phyloP scores from a whole-genome alignment of 108 stramenopile genomes.

The Pseudonitzschia delicatissima region DNA sequence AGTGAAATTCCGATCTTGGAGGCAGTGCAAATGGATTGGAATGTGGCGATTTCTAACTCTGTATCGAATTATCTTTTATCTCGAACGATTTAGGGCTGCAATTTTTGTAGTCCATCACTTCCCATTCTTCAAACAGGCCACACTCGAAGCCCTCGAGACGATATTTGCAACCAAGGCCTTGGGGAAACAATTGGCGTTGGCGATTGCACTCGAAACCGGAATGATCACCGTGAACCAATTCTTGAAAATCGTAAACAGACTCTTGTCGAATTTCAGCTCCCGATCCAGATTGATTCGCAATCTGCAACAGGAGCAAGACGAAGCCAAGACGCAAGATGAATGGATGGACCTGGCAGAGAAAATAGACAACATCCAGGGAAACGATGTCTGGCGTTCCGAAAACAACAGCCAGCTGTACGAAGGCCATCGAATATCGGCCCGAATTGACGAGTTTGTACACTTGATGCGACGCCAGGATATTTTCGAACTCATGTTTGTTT shows the following conservation, averaged over 20 bases:
- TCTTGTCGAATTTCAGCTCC: slow-evolving; percentile 63
- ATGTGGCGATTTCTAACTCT: slow-evolving; percentile 1
- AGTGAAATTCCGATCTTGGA: slow-evolving; percentile 7
- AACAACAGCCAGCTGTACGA: slow-evolving; percentile 78
- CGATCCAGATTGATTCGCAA: slow-evolving; percentile 71
- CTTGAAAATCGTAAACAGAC: slow-evolving; percentile 41
- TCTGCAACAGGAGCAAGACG: slow-evolving; percentile 54
- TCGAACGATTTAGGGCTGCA: slow-evolving; percentile 14
- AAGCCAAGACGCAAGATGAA: slow-evolving; percentile 67
- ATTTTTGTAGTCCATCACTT: slow-evolving; percentile 27
- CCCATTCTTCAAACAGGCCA: slow-evolving; percentile 52
- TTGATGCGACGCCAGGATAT: slow-evolving; percentile 85
- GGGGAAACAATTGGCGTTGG: slow-evolving; percentile 64
- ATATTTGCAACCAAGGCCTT: slow-evolving; percentile 75
- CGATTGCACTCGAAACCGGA: slow-evolving; percentile 68
- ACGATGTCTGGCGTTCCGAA: slow-evolving; percentile 78
- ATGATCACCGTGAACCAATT: slow-evolving; percentile 72
- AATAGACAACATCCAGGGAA: slow-evolving; percentile 80
- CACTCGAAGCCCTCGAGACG: slow-evolving; percentile 58
- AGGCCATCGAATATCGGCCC: slow-evolving; percentile 71
- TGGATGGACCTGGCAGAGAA: slow-evolving; percentile 89
- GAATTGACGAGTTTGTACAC: slow-evolving; percentile 87
- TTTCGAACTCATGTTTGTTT: slow-evolving; percentile 86
- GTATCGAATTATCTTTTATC: neutral
- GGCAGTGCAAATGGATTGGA: neutral